phyloP scores from a whole-genome alignment of 2,329 filamentous ascomycete genomes.

The Cladophialophora psammophila region DNA sequence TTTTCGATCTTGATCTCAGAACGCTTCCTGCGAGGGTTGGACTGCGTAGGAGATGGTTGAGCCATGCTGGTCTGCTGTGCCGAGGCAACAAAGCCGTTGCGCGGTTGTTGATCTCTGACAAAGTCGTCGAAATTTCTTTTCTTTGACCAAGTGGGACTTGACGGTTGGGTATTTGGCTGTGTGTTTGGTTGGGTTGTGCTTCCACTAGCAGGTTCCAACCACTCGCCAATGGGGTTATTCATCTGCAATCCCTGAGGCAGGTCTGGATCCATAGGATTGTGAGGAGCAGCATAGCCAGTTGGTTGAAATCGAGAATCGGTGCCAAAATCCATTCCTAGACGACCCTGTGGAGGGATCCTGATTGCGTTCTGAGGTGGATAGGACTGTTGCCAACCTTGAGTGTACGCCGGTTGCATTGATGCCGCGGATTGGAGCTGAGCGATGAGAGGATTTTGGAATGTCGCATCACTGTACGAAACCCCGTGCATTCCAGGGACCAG shows the following conservation, averaged over 20 bases:
- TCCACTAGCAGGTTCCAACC: constrained; percentile 33
- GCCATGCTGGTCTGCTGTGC: constrained; percentile 16
- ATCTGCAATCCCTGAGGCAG: constrained; percentile 31
- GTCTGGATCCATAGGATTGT: constrained; percentile 36
- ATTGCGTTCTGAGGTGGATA: constrained; percentile 27
- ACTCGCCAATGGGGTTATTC: constrained; percentile 28
- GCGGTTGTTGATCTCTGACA: constrained; percentile 28
- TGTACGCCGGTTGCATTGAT: constrained; percentile 32
- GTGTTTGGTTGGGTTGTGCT: constrained; percentile 37
- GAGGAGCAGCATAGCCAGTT: constrained; percentile 36
- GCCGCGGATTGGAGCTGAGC: constrained; percentile 28
- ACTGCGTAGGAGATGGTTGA: constrained; percentile 23
- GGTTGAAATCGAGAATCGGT: constrained; percentile 38
- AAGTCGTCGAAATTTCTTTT: constrained; percentile 40
- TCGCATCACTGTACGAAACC: constrained; percentile 21
- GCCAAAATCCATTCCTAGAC: constrained; percentile 35
- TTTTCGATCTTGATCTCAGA: constrained; percentile 31
- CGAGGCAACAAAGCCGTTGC: constrained; percentile 29
- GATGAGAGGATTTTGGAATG: constrained; percentile 24
- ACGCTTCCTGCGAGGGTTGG: constrained; percentile 26
- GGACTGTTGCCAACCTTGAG: constrained; percentile 34
- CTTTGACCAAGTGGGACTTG: constrained; percentile 37
- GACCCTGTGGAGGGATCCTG: constrained; percentile 21
- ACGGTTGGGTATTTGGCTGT: constrained; percentile 40
- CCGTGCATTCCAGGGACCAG: constrained; percentile 26